These are phyloP conservation scores for Penicillium salamii DNA, from an alignment of 495 filamentous ascomycete species.

Conservation along the genomic window DNA sequence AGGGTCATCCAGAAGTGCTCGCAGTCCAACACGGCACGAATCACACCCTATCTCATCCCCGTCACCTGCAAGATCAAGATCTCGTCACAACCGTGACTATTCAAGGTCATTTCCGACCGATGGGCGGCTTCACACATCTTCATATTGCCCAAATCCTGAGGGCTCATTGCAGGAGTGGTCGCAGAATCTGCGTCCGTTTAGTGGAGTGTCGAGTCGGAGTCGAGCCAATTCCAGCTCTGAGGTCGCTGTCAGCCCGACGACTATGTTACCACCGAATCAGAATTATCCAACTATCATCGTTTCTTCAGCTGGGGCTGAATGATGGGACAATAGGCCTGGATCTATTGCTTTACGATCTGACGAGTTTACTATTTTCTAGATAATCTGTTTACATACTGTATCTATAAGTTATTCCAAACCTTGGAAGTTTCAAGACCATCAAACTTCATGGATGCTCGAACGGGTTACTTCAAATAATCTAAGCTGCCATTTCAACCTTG, in stretches of 20 bases:
- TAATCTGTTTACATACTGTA: too few species aligned
- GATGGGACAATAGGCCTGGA: not conserved
- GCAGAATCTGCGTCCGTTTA: not conserved
- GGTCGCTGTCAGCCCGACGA: not conserved
- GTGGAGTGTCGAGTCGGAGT: not conserved
- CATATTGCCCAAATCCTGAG: not conserved
- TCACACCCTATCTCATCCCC: conserved; percentile 7
- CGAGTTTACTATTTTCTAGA: too few species aligned
- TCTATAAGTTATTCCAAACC: too few species aligned
- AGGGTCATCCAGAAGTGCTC: conserved; percentile 8
- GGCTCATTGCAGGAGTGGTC: too few species aligned
- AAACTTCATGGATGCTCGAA: too few species aligned
- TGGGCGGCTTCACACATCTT: not conserved
- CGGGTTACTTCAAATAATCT: too few species aligned
- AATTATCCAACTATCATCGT: not conserved
- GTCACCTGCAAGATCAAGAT: not conserved
- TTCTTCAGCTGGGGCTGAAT: not conserved
- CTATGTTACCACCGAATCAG: not conserved
- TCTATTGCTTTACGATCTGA: too few species aligned
- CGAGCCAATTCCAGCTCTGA: not conserved
- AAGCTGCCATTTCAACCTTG: too few species aligned
- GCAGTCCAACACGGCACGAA: not conserved
- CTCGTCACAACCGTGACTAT: conserved; percentile 3
- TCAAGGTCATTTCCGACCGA: conserved; percentile 12
- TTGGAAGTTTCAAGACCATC: too few species aligned